Evolutionary conservation across 768 basidiomycete genomes (phyloP), one percentile per base, ranked within the genome.

Genomic region (Phanerochaete sordida): DNA sequence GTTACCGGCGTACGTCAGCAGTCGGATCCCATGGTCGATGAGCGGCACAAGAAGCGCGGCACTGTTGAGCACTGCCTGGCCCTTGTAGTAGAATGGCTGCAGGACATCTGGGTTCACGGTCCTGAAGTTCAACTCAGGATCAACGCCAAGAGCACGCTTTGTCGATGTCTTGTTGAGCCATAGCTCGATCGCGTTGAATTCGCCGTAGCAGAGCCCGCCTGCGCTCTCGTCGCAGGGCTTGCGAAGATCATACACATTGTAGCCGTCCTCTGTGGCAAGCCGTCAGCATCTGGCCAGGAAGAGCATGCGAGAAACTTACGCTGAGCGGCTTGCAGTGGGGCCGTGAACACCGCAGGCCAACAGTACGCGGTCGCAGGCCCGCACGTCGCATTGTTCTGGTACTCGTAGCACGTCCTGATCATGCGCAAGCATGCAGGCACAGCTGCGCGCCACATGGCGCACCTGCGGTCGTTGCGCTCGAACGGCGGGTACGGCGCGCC

Each of bases 361-460:
- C 93, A 95, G 74, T 92, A 91, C 35, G 88, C 65, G 1, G 77
- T 75, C 2, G 93, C 91, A 49, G 90, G 85, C 79, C 64, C 30
- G 45, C 49, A 58, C 5, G 47, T 48, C 13, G 47, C 46, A 16
- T 81, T 81, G 8, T 81, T 84, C 61, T 80, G 73, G 62, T 73
- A 84, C 47, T 78, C 68, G 70, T 91, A 89, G 75, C 95, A 96
- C 26, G 79, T 75, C 56, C 88, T 79, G 65, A 88, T 81, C 33
- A 95, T 75, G 30, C 82, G 76, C 69, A 93, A 84, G 75, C 95
- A 96, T 1, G 84, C 84, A 0, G 88, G 84, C 9, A 84, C 80
- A 71, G 90, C 92, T 51, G 76, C 65, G 56, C 83, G 76, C 64
- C 95, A 73, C 1, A 84, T 74, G 44, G 75, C 66, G 69, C 92